Base-by-base conservation (phyloP, 768 basidiomycete genomes). In the Mycena indigotica region DNA sequence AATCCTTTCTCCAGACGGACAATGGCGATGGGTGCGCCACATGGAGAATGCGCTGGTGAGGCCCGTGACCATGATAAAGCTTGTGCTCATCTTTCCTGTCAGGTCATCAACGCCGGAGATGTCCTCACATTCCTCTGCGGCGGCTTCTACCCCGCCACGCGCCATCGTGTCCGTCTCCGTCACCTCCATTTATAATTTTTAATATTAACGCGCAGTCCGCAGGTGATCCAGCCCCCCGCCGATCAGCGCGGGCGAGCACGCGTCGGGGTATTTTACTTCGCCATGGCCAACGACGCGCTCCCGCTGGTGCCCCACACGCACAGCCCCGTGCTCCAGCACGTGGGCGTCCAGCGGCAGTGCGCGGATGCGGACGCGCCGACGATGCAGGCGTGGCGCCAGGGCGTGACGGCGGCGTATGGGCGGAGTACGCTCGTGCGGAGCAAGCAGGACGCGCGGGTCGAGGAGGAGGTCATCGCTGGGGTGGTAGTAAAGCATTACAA, bases 21-120 rank as follows among this genome's bases (percentile, higher is more conserved):
- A 66, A 32, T 80, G 79, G 77, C 71, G 73, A 40, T 80, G 78
- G 77, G 67, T 79, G n/a, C 72, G 69, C 50, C 80, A 80, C 54
- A 69, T 80, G 12, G 77, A 76, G 12, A 80, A 80, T 49, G 75
- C 77, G 1, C 63, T 80, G 23, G 78, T 80, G n/a, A n/a, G n/a
- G n/a, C n/a, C n/a, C n/a, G n/a, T n/a, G n/a, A n/a, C n/a, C n/a
- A n/a, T n/a, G n/a, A n/a, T n/a, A n/a, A n/a, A n/a, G n/a, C n/a
- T n/a, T n/a, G n/a, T n/a, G n/a, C n/a, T n/a, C n/a, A n/a, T n/a
- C n/a, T n/a, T n/a, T n/a, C n/a, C n/a, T n/a, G n/a, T n/a, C n/a
- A 77, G 76, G 72, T 78, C 25, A 66, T 82, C 51, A 82, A 82
- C 50, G 74, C 76, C 4, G 80, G 80, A 23, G 81, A 83, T 58